phyloP scores from a whole-genome alignment of 225 moss, liverwort and hornwort species.

The Rhytidiadelphus loreus region DNA sequence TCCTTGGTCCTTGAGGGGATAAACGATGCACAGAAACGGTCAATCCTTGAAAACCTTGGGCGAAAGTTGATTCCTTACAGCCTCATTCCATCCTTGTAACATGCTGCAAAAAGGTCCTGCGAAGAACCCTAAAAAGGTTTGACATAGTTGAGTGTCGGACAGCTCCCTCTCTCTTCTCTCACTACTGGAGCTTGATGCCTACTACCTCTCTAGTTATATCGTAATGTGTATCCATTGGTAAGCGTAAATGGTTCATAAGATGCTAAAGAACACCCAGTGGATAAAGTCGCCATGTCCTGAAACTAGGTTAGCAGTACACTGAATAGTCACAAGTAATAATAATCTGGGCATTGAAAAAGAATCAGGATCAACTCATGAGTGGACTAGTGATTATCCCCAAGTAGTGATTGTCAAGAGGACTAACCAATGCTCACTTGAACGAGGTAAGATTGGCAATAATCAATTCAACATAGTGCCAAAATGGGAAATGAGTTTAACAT shows the following conservation, averaged over 20 bases:
- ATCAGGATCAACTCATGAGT: background rate
- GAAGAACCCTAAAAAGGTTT: constrained; percentile 1
- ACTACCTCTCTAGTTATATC: background rate
- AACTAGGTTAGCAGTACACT: background rate
- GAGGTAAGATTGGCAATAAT: background rate
- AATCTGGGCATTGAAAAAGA: background rate
- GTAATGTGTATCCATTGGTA: background rate
- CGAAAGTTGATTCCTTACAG: background rate
- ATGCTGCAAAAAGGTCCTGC: background rate
- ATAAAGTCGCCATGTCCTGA: background rate
- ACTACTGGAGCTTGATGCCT: background rate
- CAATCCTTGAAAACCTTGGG: background rate
- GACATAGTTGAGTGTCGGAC: background rate
- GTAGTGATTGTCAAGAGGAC: background rate
- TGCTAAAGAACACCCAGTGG: background rate
- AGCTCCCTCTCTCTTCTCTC: background rate
- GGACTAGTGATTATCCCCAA: background rate
- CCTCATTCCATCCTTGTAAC: background rate
- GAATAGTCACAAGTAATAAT: background rate
- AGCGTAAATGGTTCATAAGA: background rate
- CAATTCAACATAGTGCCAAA: background rate
- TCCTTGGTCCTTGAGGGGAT: background rate
- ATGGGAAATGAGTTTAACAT: background rate
- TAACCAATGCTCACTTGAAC: background rate
- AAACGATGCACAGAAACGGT: background rate